phyloP scores from a whole-genome alignment of 1,284 basidiomycete species.

The Rhodotorula sp. region DNA sequence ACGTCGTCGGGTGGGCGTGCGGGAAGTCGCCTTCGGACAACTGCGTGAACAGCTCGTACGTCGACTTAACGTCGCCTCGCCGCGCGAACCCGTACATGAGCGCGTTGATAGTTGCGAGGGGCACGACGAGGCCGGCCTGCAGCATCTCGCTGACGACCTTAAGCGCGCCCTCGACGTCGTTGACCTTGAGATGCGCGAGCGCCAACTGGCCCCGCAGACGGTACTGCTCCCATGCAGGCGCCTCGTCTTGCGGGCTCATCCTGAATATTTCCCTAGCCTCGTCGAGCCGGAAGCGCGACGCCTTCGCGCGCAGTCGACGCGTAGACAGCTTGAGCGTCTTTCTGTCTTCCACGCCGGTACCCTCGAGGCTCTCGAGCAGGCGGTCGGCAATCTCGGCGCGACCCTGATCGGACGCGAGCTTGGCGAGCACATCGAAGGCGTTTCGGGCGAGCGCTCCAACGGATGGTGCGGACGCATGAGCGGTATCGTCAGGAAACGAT shows the following conservation, averaged over 20 bases:
- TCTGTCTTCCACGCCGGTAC: not conserved
- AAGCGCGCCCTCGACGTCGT: conserved; percentile 30
- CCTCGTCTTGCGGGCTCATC: not conserved
- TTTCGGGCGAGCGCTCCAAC: not conserved
- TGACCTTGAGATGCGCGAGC: conserved; percentile 17
- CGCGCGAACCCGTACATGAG: conserved; percentile 62
- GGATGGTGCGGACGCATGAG: not conserved
- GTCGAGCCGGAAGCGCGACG: conserved; percentile 6
- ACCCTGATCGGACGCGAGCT: conserved; percentile 23
- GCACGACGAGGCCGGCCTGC: not conserved
- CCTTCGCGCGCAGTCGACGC: conserved; percentile 8
- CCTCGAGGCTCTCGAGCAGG: conserved; percentile 4
- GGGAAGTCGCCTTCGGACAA: conserved; percentile 57
- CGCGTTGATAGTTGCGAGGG: conserved; percentile 40
- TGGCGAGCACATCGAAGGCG: conserved; percentile 14
- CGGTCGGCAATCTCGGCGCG: not conserved
- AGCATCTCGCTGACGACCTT: conserved; percentile 20
- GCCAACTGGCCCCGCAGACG: conserved; percentile 25
- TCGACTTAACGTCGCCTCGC: conserved; percentile 56
- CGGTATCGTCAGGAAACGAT: not conserved
- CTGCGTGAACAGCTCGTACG: conserved; percentile 60
- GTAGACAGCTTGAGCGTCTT: conserved; percentile 4
- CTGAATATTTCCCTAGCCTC: conserved; percentile 5
- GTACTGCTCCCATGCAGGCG: conserved; percentile 18
- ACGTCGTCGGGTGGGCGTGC: conserved; percentile 56